phyloP scores from a whole-genome alignment of 2,329 filamentous ascomycete species.

The Phialocephala sp. region DNA sequence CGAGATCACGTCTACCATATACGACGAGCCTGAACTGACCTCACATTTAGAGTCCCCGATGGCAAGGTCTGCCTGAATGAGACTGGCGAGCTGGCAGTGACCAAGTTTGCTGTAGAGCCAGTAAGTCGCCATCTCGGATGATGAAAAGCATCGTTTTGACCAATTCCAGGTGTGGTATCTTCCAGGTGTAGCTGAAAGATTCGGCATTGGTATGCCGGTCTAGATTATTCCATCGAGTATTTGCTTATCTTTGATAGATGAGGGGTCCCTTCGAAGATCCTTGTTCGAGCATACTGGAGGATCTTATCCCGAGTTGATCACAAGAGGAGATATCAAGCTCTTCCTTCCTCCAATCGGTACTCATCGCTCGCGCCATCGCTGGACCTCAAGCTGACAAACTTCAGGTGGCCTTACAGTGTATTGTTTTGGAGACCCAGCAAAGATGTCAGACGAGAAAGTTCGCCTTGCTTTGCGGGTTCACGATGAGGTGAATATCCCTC shows the following conservation, averaged over 20 bases:
- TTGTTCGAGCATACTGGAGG: constrained; percentile 96
- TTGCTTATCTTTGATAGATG: constrained; percentile 82
- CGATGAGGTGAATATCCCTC: constrained; percentile 53
- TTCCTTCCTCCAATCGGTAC: constrained; percentile 93
- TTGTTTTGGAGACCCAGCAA: constrained; percentile 93
- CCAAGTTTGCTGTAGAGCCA: constrained; percentile 98
- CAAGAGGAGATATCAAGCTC: constrained; percentile 89
- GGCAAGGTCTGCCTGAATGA: constrained; percentile 88
- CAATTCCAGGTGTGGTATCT: constrained; percentile 79
- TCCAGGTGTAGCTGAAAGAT: constrained; percentile 87
- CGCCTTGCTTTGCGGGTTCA: constrained; percentile 85
- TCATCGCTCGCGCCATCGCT: constrained; percentile 63
- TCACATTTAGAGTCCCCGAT: constrained; percentile 54
- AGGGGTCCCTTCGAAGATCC: constrained; percentile 82
- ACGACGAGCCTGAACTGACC: constrained; percentile 22
- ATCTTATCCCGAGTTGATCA: constrained; percentile 96
- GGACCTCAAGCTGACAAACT: constrained; percentile 20
- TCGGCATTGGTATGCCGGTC: constrained; percentile 66
- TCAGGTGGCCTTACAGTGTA: constrained; percentile 83
- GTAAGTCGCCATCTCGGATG: constrained; percentile 48
- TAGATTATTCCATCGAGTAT: constrained; percentile 34
- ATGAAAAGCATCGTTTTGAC: constrained; percentile 48
- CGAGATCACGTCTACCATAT: constrained; percentile 36
- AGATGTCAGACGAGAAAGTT: constrained; percentile 86
- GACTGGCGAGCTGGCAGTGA: constrained; percentile 87